Evolutionary conservation across 805 yeast genomes (phyloP).

Genomic region (Spathaspora girioi): DNA sequence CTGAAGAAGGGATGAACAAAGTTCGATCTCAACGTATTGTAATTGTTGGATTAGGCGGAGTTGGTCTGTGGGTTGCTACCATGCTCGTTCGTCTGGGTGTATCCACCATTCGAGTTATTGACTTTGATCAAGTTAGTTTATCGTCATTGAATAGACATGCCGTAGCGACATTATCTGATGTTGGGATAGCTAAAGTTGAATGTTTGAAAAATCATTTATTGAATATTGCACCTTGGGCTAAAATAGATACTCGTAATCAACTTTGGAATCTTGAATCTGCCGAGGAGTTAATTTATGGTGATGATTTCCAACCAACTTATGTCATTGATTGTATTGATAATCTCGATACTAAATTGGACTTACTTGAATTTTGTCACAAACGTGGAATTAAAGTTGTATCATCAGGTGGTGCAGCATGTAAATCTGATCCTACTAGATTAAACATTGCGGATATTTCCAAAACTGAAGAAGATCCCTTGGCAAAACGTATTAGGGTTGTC

Average conservation of each 20-base stretch:
- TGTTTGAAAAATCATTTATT: slow-evolving; percentile 66
- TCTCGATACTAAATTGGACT: slow-evolving; percentile 92
- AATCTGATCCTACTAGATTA: slow-evolving; percentile 90
- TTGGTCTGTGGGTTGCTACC: slow-evolving; percentile 93
- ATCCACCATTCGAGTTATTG: slow-evolving; percentile 72
- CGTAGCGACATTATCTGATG: slow-evolving; percentile 87
- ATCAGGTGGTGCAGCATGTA: slow-evolving; percentile 97
- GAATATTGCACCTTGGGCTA: slow-evolving; percentile 91
- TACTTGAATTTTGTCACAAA: slow-evolving; percentile 67
- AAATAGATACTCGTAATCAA: slow-evolving; percentile 71
- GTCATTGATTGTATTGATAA: slow-evolving; percentile 96
- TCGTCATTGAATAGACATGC: slow-evolving; percentile 93
- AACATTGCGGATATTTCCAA: slow-evolving; percentile 84
- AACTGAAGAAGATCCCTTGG: slow-evolving; percentile 92
- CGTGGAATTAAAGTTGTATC: slow-evolving; percentile 67
- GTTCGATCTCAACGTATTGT: slow-evolving; percentile 71
- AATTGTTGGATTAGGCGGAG: slow-evolving; percentile 95
- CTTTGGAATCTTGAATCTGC: slow-evolving; percentile 72
- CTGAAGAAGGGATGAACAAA: slow-evolving; percentile 76
- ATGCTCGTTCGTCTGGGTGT: slow-evolving; percentile 92
- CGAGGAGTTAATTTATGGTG: slow-evolving; percentile 50
- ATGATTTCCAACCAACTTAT: slow-evolving; percentile 58
- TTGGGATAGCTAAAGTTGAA: slow-evolving; percentile 86
- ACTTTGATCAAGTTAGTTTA: slow-evolving; percentile 93
- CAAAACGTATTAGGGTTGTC: slow-evolving; percentile 81